phyloP scores from a whole-genome alignment of 345 rosid species.

The Abelmoschus esculentus region DNA sequence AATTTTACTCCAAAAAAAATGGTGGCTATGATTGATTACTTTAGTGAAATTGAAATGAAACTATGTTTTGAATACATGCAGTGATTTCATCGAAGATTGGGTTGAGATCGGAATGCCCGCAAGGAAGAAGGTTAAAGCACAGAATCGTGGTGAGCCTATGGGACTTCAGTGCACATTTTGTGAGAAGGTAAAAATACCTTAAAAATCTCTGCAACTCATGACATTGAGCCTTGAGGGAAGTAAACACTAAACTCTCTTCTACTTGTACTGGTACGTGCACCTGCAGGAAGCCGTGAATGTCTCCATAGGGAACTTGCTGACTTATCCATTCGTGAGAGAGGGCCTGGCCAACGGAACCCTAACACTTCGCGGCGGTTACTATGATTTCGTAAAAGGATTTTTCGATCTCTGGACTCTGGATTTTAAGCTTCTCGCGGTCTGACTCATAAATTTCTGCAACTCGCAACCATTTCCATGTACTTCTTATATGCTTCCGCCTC shows the following conservation, averaged over 20 bases:
- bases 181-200: slow-evolving; percentile 54
- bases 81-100: slow-evolving; percentile 98
- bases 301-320: slow-evolving; percentile 73
- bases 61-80: slow-evolving; percentile 25
- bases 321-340: slow-evolving; percentile 89
- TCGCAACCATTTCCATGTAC: slow-evolving; percentile 18
- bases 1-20: too few relatives aligned
- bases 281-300: slow-evolving; percentile 93
- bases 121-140: slow-evolving; percentile 53
- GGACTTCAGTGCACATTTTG: slow-evolving; percentile 50
- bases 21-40: neutral
- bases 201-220: neutral
- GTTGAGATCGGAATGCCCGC: slow-evolving; percentile 73
- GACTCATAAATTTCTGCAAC: slow-evolving; percentile 23
- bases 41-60: too few relatives aligned
- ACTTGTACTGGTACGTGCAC: neutral
- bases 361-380: slow-evolving; percentile 76
- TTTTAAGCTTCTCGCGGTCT: slow-evolving; percentile 62
- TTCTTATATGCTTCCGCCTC: slow-evolving; percentile 6
- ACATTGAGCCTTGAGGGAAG: too few relatives aligned
- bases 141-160: slow-evolving; percentile 24
- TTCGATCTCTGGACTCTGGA: slow-evolving; percentile 94
- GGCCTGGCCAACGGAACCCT: slow-evolving; percentile 80
- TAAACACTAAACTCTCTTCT: neutral
- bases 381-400: slow-evolving; percentile 70